phyloP scores from a whole-genome alignment of 192 early-diverging fungal genomes.

The Podila minutissima region DNA sequence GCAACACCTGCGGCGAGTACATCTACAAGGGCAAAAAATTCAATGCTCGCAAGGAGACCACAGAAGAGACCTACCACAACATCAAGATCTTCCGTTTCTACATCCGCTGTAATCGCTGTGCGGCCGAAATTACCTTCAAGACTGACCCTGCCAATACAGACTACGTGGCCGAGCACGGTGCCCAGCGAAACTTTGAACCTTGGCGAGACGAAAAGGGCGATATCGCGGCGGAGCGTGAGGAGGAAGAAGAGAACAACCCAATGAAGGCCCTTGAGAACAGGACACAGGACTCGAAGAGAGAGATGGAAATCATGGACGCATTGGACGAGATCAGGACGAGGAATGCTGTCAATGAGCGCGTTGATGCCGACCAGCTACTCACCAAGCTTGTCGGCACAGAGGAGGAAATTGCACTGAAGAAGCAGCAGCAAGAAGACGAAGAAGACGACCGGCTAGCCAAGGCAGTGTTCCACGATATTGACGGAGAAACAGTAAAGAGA shows the following conservation, averaged over 20 bases:
- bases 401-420: constrained; percentile 48
- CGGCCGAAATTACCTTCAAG: constrained; percentile 97
- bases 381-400: constrained; percentile 52
- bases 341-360: constrained; percentile 86
- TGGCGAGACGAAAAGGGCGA: constrained; percentile 81
- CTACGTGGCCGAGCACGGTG: constrained; percentile 95
- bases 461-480: constrained; percentile 67
- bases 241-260: constrained; percentile 92
- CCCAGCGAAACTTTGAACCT: constrained; percentile 94
- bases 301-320: constrained; percentile 98
- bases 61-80: constrained; percentile 74
- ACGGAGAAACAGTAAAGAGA: constrained; percentile 74
- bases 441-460: constrained; percentile 73
- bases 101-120: constrained; percentile 91
- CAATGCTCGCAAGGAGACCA: constrained; percentile 95
- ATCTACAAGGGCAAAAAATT: constrained; percentile 99
- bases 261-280: constrained; percentile 96
- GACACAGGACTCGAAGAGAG: constrained; percentile 91
- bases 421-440: constrained; percentile 62
- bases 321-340: constrained; percentile 93
- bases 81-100: constrained; percentile 86
- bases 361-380: constrained; percentile 73
- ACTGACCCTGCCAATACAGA: constrained; percentile 96
- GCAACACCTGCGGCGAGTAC: constrained; percentile 95
- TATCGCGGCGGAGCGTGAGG: constrained; percentile 68